These are phyloP conservation scores for Stephanocyclus meneghinianus DNA, from an alignment of 352 stramenopile genomes.

Conservation along the genomic window DNA sequence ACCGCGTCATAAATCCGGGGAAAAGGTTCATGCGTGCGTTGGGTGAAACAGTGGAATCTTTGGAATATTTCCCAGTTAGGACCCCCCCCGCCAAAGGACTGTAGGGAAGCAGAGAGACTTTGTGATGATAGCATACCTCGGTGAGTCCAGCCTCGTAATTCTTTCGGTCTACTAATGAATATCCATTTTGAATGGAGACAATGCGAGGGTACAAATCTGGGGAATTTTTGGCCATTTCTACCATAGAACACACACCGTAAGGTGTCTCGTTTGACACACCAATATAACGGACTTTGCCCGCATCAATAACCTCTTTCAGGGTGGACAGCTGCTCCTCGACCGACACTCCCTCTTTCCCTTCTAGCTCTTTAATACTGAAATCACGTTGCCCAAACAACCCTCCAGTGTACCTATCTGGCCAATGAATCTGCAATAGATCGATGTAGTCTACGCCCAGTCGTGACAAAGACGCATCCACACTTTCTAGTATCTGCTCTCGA, in stretches of 20 bases:
- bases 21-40: constrained; percentile 71
- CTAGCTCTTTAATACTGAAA: constrained; percentile 45
- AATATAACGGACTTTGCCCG: constrained; percentile 83
- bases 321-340: constrained; percentile 84
- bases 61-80: constrained; percentile 85
- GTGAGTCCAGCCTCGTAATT: constrained; percentile 84
- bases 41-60: constrained; percentile 43
- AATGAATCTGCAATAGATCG: constrained; percentile 87
- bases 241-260: constrained; percentile 84
- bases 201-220: constrained; percentile 71
- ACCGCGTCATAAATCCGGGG: constrained; percentile 78
- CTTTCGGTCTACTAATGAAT: constrained; percentile 83
- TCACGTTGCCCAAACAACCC: constrained; percentile 73
- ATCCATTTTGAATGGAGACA: constrained; percentile 84
- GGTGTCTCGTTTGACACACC: constrained; percentile 84
- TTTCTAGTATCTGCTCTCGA: constrained; percentile 80
- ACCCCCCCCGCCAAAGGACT: constrained; percentile 83
- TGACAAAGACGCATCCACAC: constrained; percentile 81
- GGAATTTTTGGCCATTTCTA: constrained; percentile 63
- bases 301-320: constrained; percentile 80
- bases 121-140: constrained; percentile 83
- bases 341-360: constrained; percentile 66
- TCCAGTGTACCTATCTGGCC: constrained; percentile 83
- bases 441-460: constrained; percentile 85
- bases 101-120: constrained; percentile 84